Conservation (phyloP, 2,329 filamentous ascomycete species). For the Fusarium sp. region DNA sequence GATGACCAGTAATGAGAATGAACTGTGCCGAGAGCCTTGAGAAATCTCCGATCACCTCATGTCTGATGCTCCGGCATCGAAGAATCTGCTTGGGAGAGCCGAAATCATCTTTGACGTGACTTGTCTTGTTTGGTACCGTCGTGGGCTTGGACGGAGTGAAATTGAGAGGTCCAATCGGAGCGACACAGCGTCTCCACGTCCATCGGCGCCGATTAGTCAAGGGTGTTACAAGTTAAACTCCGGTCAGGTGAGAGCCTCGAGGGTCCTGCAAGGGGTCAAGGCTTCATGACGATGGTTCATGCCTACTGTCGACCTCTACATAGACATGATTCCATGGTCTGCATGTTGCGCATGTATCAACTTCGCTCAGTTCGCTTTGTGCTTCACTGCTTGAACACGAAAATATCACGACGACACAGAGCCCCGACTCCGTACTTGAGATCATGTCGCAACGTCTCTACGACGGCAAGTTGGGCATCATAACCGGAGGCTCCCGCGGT, state of each 20-base stretch:
- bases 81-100: neutral
- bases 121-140: too few species aligned
- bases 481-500: neutral
- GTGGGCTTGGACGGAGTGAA: neutral
- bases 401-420: neutral
- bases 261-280: neutral
- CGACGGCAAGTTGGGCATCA: neutral
- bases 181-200: neutral
- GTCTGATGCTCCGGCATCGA: neutral
- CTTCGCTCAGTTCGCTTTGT: neutral
- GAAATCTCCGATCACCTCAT: neutral
- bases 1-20: neutral
- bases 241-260: neutral
- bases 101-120: too few species aligned
- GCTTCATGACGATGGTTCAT: neutral
- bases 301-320: neutral
- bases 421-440: neutral
- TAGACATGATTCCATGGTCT: neutral
- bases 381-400: neutral
- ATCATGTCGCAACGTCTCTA: neutral
- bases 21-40: neutral
- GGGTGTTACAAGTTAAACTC: neutral
- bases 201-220: neutral
- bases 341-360: neutral
- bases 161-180: neutral